phyloP scores from a whole-genome alignment of 2,329 filamentous ascomycete species.

The Dendryphion nanum region DNA sequence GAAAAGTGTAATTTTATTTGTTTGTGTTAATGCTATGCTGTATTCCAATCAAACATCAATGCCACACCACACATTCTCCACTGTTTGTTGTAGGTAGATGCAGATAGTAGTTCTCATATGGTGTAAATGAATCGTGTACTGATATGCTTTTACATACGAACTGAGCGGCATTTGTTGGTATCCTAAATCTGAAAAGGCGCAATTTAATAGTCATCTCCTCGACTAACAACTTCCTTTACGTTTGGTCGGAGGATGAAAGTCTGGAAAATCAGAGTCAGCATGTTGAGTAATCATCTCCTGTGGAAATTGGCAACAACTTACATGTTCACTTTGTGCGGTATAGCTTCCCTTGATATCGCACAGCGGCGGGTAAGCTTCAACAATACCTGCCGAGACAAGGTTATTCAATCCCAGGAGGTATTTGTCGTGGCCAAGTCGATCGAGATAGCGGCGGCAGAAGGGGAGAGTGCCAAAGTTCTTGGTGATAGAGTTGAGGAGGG shows the following conservation, averaged over 20 bases:
- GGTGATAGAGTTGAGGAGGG: constrained; percentile 82
- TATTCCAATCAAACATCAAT: too few species aligned
- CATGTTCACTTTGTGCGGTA: constrained; percentile 92
- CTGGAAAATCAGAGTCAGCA: constrained; percentile 9
- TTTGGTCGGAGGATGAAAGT: constrained; percentile 39
- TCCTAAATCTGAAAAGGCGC: too few species aligned
- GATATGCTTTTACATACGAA: too few species aligned
- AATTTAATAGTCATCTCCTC: constrained; percentile 80
- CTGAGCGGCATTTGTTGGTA: too few species aligned
- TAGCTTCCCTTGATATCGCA: constrained; percentile 93
- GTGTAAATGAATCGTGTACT: too few species aligned
- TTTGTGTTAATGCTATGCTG: too few species aligned
- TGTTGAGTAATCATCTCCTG: constrained; percentile 8
- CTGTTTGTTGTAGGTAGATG: too few species aligned
- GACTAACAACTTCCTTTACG: constrained; percentile 84
- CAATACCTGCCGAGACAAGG: constrained; percentile 76
- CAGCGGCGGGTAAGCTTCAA: constrained; percentile 86
- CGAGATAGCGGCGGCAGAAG: constrained; percentile 86
- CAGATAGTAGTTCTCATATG: too few species aligned
- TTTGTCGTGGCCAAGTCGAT: constrained; percentile 91
- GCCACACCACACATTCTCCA: too few species aligned
- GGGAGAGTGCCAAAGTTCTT: constrained; percentile 95
- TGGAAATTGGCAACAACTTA: constrained; percentile 50
- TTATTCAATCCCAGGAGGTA: constrained; percentile 89
- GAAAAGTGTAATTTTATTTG: too few species aligned